These are phyloP conservation scores for Sordariomycetes sp. DNA, from an alignment of 2,329 filamentous ascomycete species.

Conservation along the genomic window DNA sequence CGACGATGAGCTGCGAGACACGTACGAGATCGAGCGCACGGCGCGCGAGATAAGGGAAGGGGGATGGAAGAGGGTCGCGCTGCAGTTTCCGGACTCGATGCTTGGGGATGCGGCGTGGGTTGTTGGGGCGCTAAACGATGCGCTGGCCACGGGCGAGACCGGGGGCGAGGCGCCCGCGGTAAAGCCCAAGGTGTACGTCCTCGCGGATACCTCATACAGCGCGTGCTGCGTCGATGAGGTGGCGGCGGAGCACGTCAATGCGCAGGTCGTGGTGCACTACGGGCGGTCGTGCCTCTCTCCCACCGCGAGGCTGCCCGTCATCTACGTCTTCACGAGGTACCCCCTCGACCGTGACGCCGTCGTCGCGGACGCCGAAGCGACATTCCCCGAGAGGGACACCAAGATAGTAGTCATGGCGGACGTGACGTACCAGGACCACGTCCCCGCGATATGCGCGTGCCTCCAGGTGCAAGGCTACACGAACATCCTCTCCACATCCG, in stretches of 20 bases:
- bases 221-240: constrained; percentile 96
- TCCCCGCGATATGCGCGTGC: constrained; percentile 39
- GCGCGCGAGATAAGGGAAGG: constrained; percentile 60
- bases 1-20: constrained; percentile 58
- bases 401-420: constrained; percentile 79
- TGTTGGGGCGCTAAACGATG: constrained; percentile 37
- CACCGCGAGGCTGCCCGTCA: constrained; percentile 72
- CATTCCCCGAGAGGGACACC: constrained; percentile 49
- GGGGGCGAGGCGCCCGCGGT: constrained; percentile 1
- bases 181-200: constrained; percentile 53
- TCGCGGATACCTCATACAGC: constrained; percentile 93
- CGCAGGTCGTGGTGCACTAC: constrained; percentile 88
- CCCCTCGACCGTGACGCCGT: constrained; percentile 49
- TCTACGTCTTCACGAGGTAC: constrained; percentile 79
- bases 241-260: constrained; percentile 83
- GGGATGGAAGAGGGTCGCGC: constrained; percentile 62
- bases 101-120: constrained; percentile 74
- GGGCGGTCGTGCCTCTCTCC: constrained; percentile 86
- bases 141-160: background rate
- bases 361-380: constrained; percentile 45
- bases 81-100: constrained; percentile 97
- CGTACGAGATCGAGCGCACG: constrained; percentile 80
- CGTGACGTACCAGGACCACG: constrained; percentile 70
- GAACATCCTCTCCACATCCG: constrained; percentile 53
- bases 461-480: constrained; percentile 55